Evolutionary conservation across 1,139 yeast species (phyloP).

Genomic region (Meyerozyma sp.): DNA sequence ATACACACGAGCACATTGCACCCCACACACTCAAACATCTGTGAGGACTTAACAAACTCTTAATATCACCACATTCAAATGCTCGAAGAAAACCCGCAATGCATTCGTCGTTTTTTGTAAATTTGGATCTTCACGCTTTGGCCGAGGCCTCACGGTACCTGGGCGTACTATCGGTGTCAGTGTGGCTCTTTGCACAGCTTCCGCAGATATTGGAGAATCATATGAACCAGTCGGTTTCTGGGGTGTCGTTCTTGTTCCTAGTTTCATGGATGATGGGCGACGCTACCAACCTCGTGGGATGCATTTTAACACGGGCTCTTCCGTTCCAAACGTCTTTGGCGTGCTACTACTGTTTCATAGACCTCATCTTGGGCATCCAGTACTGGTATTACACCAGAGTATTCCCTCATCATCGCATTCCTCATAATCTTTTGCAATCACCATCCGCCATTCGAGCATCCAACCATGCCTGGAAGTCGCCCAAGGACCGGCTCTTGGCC

Average conservation of each 20-base stretch:
- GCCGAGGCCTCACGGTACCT: conserved; percentile 6
- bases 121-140: neutral
- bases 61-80: too few species aligned
- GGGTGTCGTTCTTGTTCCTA: conserved; percentile 17
- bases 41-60: too few species aligned
- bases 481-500: neutral
- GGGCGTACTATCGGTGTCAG: conserved; percentile 9
- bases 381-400: conserved; percentile 22
- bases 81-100: neutral
- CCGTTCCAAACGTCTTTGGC: conserved; percentile 23
- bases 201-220: conserved; percentile 24
- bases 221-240: conserved; percentile 18
- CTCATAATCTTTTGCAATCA: conserved; percentile 14
- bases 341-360: conserved; percentile 21
- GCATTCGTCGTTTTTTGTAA: neutral
- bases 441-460: conserved; percentile 11
- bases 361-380: conserved; percentile 17
- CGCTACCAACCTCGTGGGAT: conserved; percentile 18
- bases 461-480: neutral
- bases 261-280: conserved; percentile 22
- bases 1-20: neutral
- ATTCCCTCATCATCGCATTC: conserved; percentile 14
- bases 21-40: neutral
- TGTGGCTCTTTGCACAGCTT: conserved; percentile 23
- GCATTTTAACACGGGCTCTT: conserved; percentile 18